Conservation (phyloP, 1,284 basidiomycete species). For the Psilocybe mexicana region DNA sequence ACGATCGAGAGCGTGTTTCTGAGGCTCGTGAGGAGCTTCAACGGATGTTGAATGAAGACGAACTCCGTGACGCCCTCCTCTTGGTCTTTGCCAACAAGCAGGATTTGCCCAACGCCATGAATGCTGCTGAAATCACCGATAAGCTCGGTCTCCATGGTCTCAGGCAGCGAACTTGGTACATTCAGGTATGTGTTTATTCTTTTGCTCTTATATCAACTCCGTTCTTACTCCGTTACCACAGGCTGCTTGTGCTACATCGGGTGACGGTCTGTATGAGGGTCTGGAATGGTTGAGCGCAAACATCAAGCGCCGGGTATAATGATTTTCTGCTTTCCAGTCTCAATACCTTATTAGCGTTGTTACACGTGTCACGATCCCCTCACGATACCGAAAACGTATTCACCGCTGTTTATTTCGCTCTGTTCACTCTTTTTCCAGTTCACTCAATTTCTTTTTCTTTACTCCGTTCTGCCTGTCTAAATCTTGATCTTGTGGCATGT, state of each 20-base stretch:
- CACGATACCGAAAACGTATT: slow-evolving; percentile 50
- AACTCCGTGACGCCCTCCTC: slow-evolving; percentile 97
- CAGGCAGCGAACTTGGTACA: slow-evolving; percentile 98
- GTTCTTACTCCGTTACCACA: slow-evolving; percentile 32
- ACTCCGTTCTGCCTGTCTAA: slow-evolving; percentile 23
- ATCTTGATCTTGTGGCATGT: slow-evolving; percentile 22
- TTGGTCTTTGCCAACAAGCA: slow-evolving; percentile 99
- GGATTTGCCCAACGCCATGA: slow-evolving; percentile 99
- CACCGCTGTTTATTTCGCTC: slow-evolving; percentile 38
- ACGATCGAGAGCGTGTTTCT: slow-evolving; percentile 98
- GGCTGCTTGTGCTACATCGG: slow-evolving; percentile 98
- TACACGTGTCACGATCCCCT: slow-evolving; percentile 45
- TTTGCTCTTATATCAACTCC: slow-evolving; percentile 21
- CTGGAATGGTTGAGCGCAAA: slow-evolving; percentile 93
- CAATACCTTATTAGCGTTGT: slow-evolving; percentile 50
- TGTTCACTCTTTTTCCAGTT: slow-evolving; percentile 29
- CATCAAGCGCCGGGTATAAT: slow-evolving; percentile 81
- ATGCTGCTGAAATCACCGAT: slow-evolving; percentile 99
- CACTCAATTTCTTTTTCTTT: slow-evolving; percentile 27
- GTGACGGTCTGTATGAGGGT: slow-evolving; percentile 99
- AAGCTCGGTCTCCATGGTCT: slow-evolving; percentile 98
- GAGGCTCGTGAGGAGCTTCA: slow-evolving; percentile 99
- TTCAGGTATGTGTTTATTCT: slow-evolving; percentile 69
- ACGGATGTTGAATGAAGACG: slow-evolving; percentile 99
- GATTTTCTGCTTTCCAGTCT: slow-evolving; percentile 37